Evolutionary conservation across 2,329 filamentous ascomycete genomes (phyloP).

Genomic region (Bipolaris gigantea): DNA sequence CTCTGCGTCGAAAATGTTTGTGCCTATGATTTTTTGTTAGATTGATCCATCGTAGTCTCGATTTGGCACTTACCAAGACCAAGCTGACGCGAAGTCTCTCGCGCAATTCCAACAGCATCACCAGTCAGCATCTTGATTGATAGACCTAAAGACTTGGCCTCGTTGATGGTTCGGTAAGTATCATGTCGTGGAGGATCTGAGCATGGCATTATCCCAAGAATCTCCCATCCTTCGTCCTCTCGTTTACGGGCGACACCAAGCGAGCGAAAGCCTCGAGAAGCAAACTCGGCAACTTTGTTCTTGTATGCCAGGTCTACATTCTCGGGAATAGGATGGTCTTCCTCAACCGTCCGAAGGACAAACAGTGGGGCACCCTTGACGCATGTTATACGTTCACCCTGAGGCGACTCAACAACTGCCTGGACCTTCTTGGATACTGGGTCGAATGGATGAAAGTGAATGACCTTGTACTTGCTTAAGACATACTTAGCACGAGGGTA

Average conservation of each 20-base stretch:
- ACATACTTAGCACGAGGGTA: conserved; percentile 82
- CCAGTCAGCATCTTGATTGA: conserved; percentile 97
- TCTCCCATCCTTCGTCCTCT: conserved; percentile 80
- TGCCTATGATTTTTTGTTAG: conserved; percentile 50
- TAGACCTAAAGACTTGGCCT: conserved; percentile 83
- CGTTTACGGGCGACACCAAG: conserved; percentile 91
- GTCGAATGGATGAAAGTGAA: conserved; percentile 86
- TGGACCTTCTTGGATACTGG: conserved; percentile 92
- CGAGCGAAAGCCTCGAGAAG: conserved; percentile 89
- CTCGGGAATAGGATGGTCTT: conserved; percentile 77
- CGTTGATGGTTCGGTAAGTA: conserved; percentile 85
- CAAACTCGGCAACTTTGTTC: conserved; percentile 90
- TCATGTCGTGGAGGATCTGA: conserved; percentile 89
- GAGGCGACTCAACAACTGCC: conserved; percentile 78
- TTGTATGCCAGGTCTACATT: conserved; percentile 82
- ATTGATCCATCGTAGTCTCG: neutral
- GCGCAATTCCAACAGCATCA: conserved; percentile 89
- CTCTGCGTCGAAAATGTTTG: conserved; percentile 93
- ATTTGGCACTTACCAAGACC: conserved; percentile 61
- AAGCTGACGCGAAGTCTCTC: conserved; percentile 87
- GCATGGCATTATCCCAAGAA: conserved; percentile 94
- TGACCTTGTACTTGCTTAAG: conserved; percentile 79
- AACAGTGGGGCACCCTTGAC: conserved; percentile 90
- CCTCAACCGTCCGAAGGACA: conserved; percentile 83
- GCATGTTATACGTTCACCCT: conserved; percentile 82